Evolutionary conservation across 192 early-diverging fungal genomes (phyloP).

Genomic region (Diversispora epigaea): DNA sequence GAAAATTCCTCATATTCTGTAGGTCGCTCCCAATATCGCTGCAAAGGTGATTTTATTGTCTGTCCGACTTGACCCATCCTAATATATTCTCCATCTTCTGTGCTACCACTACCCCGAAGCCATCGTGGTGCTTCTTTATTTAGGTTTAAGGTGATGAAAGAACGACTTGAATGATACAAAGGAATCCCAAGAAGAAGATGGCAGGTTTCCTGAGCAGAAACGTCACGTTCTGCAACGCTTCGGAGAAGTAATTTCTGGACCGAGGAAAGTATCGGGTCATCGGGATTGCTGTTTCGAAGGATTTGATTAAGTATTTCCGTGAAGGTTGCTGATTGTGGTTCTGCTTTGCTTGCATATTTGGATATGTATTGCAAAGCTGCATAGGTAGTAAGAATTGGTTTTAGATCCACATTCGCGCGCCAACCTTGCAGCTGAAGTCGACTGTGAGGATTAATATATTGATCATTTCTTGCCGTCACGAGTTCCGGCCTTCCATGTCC

Average conservation of each 20-base stretch:
- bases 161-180: not conserved
- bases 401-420: not conserved
- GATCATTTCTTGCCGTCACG: too few relatives aligned
- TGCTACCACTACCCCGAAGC: not conserved
- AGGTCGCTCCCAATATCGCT: not conserved
- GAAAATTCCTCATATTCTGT: not conserved
- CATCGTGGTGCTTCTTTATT: not conserved
- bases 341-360: not conserved
- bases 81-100: not conserved
- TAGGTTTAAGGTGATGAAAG: not conserved
- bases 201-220: not conserved
- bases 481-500: too few relatives aligned
- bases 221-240: not conserved
- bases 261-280: not conserved
- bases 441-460: too few relatives aligned
- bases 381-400: not conserved
- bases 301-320: not conserved
- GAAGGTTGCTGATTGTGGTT: not conserved
- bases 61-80: not conserved
- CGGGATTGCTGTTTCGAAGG: not conserved
- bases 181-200: not conserved
- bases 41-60: not conserved
- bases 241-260: not conserved
- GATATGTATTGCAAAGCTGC: not conserved
- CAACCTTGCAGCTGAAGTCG: too few relatives aligned